Conservation (phyloP, 176 grass and related monocot species). For the Musa itinerans region DNA sequence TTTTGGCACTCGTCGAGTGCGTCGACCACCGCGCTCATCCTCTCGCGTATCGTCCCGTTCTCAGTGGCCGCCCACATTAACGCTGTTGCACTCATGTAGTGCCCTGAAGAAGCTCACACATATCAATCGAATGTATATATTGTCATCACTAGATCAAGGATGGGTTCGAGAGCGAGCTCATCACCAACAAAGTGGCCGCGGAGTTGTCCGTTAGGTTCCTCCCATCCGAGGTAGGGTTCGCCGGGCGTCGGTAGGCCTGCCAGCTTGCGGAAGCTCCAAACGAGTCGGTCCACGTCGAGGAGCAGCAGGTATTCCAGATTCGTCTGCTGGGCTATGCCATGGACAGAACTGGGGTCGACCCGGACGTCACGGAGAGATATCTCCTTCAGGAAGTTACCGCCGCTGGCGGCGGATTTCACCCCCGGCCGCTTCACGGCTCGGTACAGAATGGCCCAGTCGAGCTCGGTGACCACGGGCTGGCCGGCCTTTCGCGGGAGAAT, state of each 20-base stretch:
- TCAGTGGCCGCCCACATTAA: conserved; percentile 76
- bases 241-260: conserved; percentile 44
- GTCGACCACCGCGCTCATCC: conserved; percentile 55
- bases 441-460: conserved; percentile 76
- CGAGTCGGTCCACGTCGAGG: conserved; percentile 52
- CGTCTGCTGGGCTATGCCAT: conserved; percentile 52
- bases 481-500: conserved; percentile 32
- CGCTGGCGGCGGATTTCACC: background rate
- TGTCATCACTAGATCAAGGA: background rate
- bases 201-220: conserved; percentile 41
- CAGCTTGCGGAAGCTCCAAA: conserved; percentile 59
- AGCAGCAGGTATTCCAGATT: conserved; percentile 80
- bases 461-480: conserved; percentile 21
- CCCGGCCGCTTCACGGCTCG: conserved; percentile 24
- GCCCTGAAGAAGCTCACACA: conserved; percentile 30
- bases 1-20: conserved; percentile 56
- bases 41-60: conserved; percentile 45
- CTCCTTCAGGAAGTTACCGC: conserved; percentile 30
- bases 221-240: conserved; percentile 63
- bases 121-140: background rate
- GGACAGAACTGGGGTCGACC: conserved; percentile 39
- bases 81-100: conserved; percentile 72
- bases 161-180: background rate
- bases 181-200: conserved; percentile 80
- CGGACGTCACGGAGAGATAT: conserved; percentile 56